Base-by-base conservation (phyloP, 768 basidiomycete species). In the Naganishia vishniacii region DNA sequence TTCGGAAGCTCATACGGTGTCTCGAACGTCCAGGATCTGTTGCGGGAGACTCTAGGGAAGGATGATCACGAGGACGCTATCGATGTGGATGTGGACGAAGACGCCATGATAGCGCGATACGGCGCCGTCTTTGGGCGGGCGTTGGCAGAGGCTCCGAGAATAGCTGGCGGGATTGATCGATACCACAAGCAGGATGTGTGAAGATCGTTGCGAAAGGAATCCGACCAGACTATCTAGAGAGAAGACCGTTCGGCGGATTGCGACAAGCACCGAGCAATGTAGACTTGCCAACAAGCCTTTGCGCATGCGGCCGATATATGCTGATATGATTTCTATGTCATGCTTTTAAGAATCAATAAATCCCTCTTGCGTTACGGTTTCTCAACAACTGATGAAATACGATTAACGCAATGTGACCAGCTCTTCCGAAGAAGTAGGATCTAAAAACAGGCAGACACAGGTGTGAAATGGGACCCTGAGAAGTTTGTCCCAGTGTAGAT, bases 401-500 rank as follows among this genome's bases (percentile, higher is more conserved):
- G 34, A 11, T 47, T 71, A 78, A 59, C 75, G 69, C 62, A 78
- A 59, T 28, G 77, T 78, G 46, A 78, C 77, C 23, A 78, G 69
- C 67, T 78, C 77, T 62, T 78, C 77, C 32, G 75, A 45, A 2
- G 75, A 77, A 23, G 77, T 78, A 1, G 77, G 77, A 62, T 78
- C 75, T 77, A 18, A 11, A 5, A 42, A 42, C n/a, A 20, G 16
- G 59, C 12, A 46, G 9, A 61, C 29, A 58, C 41, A 15, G 11
- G 12, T 56, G 15, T 49, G 5, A n/a, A 20, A 31, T 44, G 12
- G 46, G 32, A 41, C 5, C 23, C 3, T 34, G 28, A 8, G n/a
- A 40, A 20, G 2, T n/a, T n/a, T n/a, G 18, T 18, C 18, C n/a
- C 28, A 18, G 26, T 2, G 34, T 29, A 12, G n/a, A 26, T 32